phyloP scores from a whole-genome alignment of 2,329 filamentous ascomycete genomes.

The Fulvia fulva region DNA sequence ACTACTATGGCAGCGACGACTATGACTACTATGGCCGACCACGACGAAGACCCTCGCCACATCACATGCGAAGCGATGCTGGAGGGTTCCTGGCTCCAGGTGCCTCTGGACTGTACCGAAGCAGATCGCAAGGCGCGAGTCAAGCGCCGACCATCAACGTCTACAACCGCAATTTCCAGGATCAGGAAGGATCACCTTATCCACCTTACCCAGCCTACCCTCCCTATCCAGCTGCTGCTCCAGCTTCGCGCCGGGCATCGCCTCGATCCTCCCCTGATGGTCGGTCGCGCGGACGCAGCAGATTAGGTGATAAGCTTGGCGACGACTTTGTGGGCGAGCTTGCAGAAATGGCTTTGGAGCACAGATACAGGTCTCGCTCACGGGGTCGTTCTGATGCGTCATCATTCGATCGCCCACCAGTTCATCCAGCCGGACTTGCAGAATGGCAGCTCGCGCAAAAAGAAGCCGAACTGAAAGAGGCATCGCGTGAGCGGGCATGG shows the following conservation, averaged over 20 bases:
- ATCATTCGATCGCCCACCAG: conserved; percentile 15
- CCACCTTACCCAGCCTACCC: conserved; percentile 8
- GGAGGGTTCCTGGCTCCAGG: conserved; percentile 26
- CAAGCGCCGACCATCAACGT: conserved; percentile 46
- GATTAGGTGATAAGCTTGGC: conserved; percentile 21
- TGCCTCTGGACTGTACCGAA: conserved; percentile 38
- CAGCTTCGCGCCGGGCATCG: conserved; percentile 21
- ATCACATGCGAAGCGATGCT: conserved; percentile 18
- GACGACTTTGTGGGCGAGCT: conserved; percentile 30
- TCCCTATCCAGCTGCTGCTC: conserved; percentile 27
- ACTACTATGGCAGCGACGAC: conserved; percentile 25
- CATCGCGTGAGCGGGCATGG: conserved; percentile 32
- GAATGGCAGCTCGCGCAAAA: conserved; percentile 33
- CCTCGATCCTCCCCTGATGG: conserved; percentile 18
- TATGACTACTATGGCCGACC: conserved; percentile 20
- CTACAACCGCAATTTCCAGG: conserved; percentile 39
- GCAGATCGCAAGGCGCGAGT: conserved; percentile 42
- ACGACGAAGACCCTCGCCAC: conserved; percentile 18
- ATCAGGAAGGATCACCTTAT: conserved; percentile 16
- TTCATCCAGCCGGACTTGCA: conserved; percentile 20
- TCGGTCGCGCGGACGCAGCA: conserved; percentile 19
- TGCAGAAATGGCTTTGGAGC: conserved; percentile 28
- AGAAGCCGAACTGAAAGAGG: conserved; percentile 33
- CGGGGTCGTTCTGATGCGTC: conserved; percentile 29
- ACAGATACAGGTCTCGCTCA: conserved; percentile 34